A percentile compares a stretch with the other conserved stretches of the same genome.
Evolutionary conservation across 2,329 filamentous ascomycete species (phyloP).

Genomic region (Metarhizium guizhouense): DNA sequence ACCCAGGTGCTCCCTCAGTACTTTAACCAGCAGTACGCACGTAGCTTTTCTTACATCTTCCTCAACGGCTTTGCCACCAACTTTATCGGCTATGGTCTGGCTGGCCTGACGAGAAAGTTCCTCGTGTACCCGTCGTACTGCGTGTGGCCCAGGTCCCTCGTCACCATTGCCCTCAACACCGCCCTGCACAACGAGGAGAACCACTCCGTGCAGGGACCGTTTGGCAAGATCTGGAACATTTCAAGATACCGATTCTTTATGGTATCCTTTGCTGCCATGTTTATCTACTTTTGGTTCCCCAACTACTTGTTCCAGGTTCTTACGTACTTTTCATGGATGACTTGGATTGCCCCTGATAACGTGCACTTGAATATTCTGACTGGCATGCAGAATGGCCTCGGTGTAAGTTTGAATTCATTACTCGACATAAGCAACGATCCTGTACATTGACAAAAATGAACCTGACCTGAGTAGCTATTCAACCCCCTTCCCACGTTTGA

Average conservation of each 20-base stretch:
- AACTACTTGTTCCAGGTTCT: conserved; percentile 40
- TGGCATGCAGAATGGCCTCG: conserved; percentile 28
- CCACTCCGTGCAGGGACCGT: conserved; percentile 14
- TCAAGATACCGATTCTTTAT: conserved; percentile 39
- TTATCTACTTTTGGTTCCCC: conserved; percentile 46
- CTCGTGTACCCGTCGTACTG: conserved; percentile 43
- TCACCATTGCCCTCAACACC: conserved; percentile 39
- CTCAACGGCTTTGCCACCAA: conserved; percentile 41
- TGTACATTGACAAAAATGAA: not conserved
- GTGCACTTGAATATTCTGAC: conserved; percentile 26
- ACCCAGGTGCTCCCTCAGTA: conserved; percentile 37
- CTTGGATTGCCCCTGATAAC: conserved; percentile 41
- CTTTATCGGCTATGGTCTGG: conserved; percentile 47
- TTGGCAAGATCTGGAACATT: conserved; percentile 28
- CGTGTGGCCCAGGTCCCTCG: conserved; percentile 44
- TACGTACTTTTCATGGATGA: conserved; percentile 41
- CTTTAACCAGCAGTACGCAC: conserved; percentile 41
- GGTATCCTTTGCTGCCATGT: conserved; percentile 34
- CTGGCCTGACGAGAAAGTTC: conserved; percentile 39
- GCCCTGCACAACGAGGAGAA: conserved; percentile 36
- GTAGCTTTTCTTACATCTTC: conserved; percentile 39
- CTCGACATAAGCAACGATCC: not conserved
- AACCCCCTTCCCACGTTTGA: conserved; percentile 34
- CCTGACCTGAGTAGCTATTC: conserved; percentile 10
- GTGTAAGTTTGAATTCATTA: conserved; percentile 7